Evolutionary conservation across 1,284 basidiomycete genomes (phyloP), one percentile per base, ranked within the genome.

Genomic region (Irpex sp.): DNA sequence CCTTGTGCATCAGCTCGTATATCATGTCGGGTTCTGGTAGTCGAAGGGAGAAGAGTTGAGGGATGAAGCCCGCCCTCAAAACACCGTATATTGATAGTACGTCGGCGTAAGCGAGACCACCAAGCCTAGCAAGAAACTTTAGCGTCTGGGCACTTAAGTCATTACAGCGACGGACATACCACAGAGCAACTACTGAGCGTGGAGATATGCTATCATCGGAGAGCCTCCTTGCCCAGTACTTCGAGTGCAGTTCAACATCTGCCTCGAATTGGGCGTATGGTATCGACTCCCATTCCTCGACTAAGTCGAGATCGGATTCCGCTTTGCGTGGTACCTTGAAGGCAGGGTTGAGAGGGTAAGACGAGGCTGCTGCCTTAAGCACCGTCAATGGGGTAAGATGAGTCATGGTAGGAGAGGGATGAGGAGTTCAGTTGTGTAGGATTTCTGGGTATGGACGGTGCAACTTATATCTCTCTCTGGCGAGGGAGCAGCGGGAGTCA

Each of bases 1-100:
- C 82, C 67, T 77, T 82, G n/a, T 70, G 69, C 58, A 90, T 77
- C 16, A 90, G 79, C 68, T 89, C 86, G 66, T 80, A 83, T 67
- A 90, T 75, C 28, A 90, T 84, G 19, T 79, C 77, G 45, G 87
- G 86, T 67, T 83, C 88, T 16, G 88, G 85, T 35, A 90, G 80
- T 10, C 87, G 82, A 61, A 90, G 76, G 69, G 85, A 87, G 75
- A 90, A 88, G 18, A 90, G 73, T 66, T 90, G 88, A 0, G 87
- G 87, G 63, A 88, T 76, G 67, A 82, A 89, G 1, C 86, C 87
- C 8, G 88, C 88, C 68, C 87, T 77, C 9, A 85, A 83, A 55
- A 90, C 72, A 55, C 85, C 86, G 68, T 88, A 90, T 63, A 90
- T 84, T 65, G 86, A 84, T 52, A 90, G 75, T 37, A 86, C 81